phyloP scores from a whole-genome alignment of 2,329 filamentous ascomycete species.

The Microcyclospora tardicrescens region DNA sequence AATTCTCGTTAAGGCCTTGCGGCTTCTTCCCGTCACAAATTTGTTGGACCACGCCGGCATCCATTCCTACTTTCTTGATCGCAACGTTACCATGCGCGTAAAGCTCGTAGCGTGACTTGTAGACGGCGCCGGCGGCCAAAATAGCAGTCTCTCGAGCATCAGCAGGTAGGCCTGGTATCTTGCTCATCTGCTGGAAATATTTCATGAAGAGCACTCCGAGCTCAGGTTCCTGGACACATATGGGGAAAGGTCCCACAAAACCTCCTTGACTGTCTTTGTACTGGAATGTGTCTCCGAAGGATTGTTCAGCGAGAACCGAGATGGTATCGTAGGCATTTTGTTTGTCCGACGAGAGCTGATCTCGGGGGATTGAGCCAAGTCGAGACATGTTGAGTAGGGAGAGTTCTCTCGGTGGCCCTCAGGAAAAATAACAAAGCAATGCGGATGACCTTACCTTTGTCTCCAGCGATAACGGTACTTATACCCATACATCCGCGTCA shows the following conservation, averaged over 20 bases:
- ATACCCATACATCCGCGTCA: too few species aligned
- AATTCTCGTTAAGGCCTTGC: slow-evolving; percentile 8
- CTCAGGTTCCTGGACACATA: slow-evolving; percentile 5
- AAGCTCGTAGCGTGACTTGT: slow-evolving; percentile 11
- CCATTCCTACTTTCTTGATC: slow-evolving; percentile 4
- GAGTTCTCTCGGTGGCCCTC: not conserved
- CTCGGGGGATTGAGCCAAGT: slow-evolving; percentile 3
- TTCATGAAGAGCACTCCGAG: slow-evolving; percentile 3
- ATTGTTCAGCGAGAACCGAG: not conserved
- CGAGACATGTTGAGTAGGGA: slow-evolving; percentile 1
- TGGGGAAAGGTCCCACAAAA: slow-evolving; percentile 11
- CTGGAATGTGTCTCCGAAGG: slow-evolving; percentile 4
- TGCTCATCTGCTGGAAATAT: slow-evolving; percentile 3
- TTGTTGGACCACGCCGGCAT: slow-evolving; percentile 6
- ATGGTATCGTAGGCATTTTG: slow-evolving; percentile 5
- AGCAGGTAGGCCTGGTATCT: slow-evolving; percentile 7
- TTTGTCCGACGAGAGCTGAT: slow-evolving; percentile 1
- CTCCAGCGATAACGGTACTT: not conserved
- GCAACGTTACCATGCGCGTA: slow-evolving; percentile 13
- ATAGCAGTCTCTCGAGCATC: slow-evolving; percentile 13
- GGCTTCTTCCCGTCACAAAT: slow-evolving; percentile 11
- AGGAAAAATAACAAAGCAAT: not conserved
- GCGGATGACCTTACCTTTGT: not conserved
- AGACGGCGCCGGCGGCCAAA: slow-evolving; percentile 10
- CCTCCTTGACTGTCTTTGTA: slow-evolving; percentile 4